Evolutionary conservation across 495 filamentous ascomycete genomes (phyloP), one percentile per base, ranked within the genome.

Genomic region (Neurospora sp.): DNA sequence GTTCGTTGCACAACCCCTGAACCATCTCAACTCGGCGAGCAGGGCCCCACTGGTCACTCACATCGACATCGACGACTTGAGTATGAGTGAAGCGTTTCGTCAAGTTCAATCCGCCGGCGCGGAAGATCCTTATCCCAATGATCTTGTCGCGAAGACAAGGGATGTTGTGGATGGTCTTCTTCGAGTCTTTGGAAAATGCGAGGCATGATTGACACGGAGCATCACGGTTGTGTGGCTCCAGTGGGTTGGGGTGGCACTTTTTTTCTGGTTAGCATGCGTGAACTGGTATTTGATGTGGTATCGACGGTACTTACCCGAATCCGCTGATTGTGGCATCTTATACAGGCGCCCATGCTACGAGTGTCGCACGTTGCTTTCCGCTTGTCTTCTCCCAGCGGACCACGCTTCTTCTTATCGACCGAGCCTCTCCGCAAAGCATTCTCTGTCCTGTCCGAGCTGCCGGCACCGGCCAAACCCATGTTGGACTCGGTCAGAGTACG

Each of bases 281-380:
- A 35, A 37, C 2, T 65, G 5, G 27, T 35, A 16, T 35, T 65
- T 65, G 27, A 8, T 35, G 14, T 35, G 14, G 6, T 14, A 35
- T 72, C n/a, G 41, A 69, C 5, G 31, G 16, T 12, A 72, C 83
- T 74, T 79, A 86, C 84, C 69, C 76, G 80, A 69, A 83, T 77
- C 35, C 81, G 79, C 71, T 85, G 83, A 72, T 78, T 80, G 40
- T 81, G 82, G 70, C 84, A 86, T 61, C 84, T 81, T 70, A 84
- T 74, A 71, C 84, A 86, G 3, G 83, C 83, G 31, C 80, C 81
- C 38, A 80, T 69, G 59, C 74, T 79, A 42, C 82, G 78, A 3
- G 82, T 83, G 31, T 77, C 80, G 45, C 75, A 78, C 31, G 80
- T 81, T 42, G 79, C 75, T 40, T 71, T 76, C 22, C 81, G 79